phyloP scores from a whole-genome alignment of 225 moss, liverwort and hornwort species.

The Ulota crispa region DNA sequence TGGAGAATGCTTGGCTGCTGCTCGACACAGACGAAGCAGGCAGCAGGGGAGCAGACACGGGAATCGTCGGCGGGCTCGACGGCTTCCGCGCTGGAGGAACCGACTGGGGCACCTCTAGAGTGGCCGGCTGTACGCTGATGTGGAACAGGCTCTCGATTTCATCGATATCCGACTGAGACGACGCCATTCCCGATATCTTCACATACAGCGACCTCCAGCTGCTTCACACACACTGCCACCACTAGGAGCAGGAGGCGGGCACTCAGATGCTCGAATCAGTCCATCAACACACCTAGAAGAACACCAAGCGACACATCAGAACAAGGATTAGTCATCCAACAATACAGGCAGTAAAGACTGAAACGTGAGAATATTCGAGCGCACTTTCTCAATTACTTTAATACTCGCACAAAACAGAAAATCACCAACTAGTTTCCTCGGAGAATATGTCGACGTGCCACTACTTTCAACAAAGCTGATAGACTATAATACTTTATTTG shows the following conservation, averaged over 20 bases:
- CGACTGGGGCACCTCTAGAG: conserved; percentile 66
- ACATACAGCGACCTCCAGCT: conserved; percentile 21
- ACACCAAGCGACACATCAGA: neutral
- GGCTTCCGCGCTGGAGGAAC: conserved; percentile 54
- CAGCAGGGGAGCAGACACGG: conserved; percentile 62
- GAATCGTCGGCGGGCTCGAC: conserved; percentile 53
- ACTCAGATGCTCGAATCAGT: conserved; percentile 17
- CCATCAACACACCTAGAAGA: conserved; percentile 24
- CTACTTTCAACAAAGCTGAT: too few species aligned
- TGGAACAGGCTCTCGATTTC: conserved; percentile 92
- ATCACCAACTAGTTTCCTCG: neutral
- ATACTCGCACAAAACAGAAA: neutral
- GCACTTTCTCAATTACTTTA: neutral
- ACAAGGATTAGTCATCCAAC: neutral
- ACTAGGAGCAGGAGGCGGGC: neutral
- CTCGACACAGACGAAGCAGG: conserved; percentile 49
- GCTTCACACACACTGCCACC: neutral
- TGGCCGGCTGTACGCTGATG: conserved; percentile 80
- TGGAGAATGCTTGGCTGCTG: conserved; percentile 61
- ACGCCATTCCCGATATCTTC: conserved; percentile 25
- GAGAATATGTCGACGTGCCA: too few species aligned
- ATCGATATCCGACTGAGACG: conserved; percentile 61
- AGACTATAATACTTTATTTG: too few species aligned
- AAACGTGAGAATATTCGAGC: neutral
- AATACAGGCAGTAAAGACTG: neutral